These are phyloP conservation scores for Metarhizium anisopliae DNA, from an alignment of 2,329 filamentous ascomycete species.

Conservation along the genomic window DNA sequence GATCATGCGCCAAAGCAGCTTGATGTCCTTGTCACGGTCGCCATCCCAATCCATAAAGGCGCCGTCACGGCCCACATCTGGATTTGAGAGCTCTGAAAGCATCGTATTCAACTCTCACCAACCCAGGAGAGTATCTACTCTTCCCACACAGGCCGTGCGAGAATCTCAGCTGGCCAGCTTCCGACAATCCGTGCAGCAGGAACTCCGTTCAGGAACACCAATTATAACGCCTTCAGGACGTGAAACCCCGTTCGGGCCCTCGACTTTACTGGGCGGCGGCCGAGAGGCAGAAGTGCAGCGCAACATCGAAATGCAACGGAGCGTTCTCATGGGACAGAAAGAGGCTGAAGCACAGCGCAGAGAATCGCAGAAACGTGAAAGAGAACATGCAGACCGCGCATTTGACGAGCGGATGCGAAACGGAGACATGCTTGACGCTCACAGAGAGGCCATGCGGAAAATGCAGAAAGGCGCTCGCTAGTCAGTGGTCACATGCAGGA, in stretches of 20 bases:
- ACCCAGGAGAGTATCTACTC: slow-evolving; percentile 36
- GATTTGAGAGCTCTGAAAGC: slow-evolving; percentile 21
- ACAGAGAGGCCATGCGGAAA: slow-evolving; percentile 68
- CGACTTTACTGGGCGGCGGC: slow-evolving; percentile 21
- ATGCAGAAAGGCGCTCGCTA: slow-evolving; percentile 48
- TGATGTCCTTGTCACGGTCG: slow-evolving; percentile 19
- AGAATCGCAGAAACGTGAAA: slow-evolving; percentile 48
- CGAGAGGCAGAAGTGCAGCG: slow-evolving; percentile 34
- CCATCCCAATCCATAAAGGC: slow-evolving; percentile 15
- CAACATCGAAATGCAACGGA: slow-evolving; percentile 45
- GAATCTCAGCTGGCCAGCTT: slow-evolving; percentile 57
- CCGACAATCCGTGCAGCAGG: slow-evolving; percentile 55
- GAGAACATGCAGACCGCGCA: slow-evolving; percentile 49
- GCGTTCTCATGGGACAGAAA: slow-evolving; percentile 49
- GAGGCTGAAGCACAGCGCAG: slow-evolving; percentile 52
- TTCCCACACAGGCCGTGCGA: slow-evolving; percentile 35
- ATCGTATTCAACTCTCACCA: slow-evolving; percentile 45
- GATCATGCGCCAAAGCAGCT: slow-evolving; percentile 47
- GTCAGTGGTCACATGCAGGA: neutral
- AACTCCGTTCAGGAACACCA: slow-evolving; percentile 39
- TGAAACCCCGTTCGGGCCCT: slow-evolving; percentile 28
- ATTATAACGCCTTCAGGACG: slow-evolving; percentile 23
- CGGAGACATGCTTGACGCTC: slow-evolving; percentile 64
- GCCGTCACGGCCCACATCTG: slow-evolving; percentile 10
- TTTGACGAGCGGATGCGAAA: slow-evolving; percentile 71